These are phyloP conservation scores for Daldinia concentrica DNA, from an alignment of 495 filamentous ascomycete species.

Conservation along the genomic window DNA sequence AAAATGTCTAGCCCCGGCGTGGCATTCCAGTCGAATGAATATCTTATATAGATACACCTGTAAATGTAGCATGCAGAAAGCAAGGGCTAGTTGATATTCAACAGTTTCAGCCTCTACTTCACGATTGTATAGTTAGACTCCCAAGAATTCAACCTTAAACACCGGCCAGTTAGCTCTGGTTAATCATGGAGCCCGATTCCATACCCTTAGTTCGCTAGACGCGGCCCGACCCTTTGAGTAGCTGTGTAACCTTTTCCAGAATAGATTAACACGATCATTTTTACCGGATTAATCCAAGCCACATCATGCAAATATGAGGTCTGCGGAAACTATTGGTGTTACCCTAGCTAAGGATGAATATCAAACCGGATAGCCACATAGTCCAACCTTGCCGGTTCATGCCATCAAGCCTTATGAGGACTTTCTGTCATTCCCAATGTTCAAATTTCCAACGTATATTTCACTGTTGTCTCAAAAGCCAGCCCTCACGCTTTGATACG, in stretches of 20 bases:
- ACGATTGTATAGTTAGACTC: neutral
- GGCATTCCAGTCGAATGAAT: neutral
- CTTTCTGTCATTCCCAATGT: neutral
- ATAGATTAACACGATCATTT: neutral
- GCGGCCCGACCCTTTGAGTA: neutral
- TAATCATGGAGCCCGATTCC: neutral
- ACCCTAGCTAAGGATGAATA: neutral
- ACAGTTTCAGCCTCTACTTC: neutral
- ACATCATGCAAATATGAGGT: neutral
- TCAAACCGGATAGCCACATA: constrained; percentile 30
- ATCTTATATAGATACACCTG: neutral
- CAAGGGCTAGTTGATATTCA: neutral
- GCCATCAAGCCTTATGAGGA: neutral
- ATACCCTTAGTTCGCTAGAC: neutral
- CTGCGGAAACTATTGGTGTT: neutral
- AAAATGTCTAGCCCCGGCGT: neutral
- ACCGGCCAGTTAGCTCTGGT: neutral
- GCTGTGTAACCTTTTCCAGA: neutral
- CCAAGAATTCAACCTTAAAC: neutral
- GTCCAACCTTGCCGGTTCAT: no score
- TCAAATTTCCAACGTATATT: neutral
- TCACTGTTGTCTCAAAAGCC: constrained; percentile 18
- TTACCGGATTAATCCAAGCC: constrained; percentile 1
- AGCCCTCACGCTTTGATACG: neutral
- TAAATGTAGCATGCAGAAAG: neutral